Conservation (phyloP, 306 rosid genomes). For the Medicago arabica region DNA sequence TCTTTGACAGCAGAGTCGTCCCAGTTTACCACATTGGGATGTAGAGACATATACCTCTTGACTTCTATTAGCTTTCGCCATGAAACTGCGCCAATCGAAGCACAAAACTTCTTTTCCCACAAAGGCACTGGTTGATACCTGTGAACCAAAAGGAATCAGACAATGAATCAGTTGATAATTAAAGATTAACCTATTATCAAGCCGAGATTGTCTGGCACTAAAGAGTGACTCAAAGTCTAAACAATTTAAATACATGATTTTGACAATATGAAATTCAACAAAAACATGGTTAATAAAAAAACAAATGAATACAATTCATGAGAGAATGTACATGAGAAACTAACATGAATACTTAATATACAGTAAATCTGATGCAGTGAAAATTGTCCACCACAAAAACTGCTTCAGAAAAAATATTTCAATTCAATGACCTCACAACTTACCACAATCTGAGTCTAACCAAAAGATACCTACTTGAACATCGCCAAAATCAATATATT, state of each 20-base stretch:
- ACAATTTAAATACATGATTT: no score
- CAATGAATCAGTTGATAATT: constrained; percentile 25
- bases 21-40: constrained; percentile 65
- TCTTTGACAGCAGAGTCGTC: constrained; percentile 81
- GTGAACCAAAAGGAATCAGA: constrained; percentile 29
- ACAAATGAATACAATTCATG: no score
- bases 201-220: constrained; percentile 7
- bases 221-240: background rate
- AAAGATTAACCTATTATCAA: constrained; percentile 27
- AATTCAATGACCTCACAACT: constrained; percentile 10
- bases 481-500: constrained; percentile 18
- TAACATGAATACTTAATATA: background rate
- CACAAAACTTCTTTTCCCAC: constrained; percentile 84
- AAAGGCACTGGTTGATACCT: constrained; percentile 59
- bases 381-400: no score
- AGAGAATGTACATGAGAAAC: no score
- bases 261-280: background rate
- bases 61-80: constrained; percentile 72
- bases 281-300: background rate
- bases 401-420: background rate
- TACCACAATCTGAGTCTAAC: no score
- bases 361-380: background rate
- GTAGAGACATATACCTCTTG: constrained; percentile 58
- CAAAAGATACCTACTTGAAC: background rate
- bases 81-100: constrained; percentile 60